Base-by-base conservation (phyloP, 305 asterid species). In the Fraxinus sp. region DNA sequence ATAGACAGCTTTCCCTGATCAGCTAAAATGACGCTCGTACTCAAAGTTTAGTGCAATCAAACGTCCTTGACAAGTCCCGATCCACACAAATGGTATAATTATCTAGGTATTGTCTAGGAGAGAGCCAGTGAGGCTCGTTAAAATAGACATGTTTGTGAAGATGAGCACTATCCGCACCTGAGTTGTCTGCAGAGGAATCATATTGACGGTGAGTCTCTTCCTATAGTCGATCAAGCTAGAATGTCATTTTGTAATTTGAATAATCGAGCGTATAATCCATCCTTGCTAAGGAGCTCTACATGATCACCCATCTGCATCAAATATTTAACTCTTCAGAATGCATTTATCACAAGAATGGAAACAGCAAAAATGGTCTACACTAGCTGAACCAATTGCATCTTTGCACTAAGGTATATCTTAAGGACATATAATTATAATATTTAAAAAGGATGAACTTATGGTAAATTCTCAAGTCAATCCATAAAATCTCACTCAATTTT, bases 301-400 rank as follows among this genome's bases (percentile, higher is more conserved):
- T 77, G 80, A 33, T 77, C 16, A 77, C 80, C 80, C 39, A 77
- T 77, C 80, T 77, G 71, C 64, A 39, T 75, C 37, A 68, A 26
- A 22, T 26, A 68, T 68, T 7, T 62, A 62, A 6, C 74, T 28
- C 36, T 68, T 68, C 30, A 68, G 36, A 22, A 68, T 24, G 74
- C 74, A 26, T 68, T 68, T 68, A 24, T 68, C 13, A 26, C n/a
- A 10, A 68, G 36, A 68, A 10, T 9, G 35, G 37, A 9, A 68
- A 11, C n/a, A 24, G 36, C 74, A 1, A 62, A 59, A 18, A n/a
- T 59, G 30, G 70, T 20, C 13, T 20, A 59, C 70, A 20, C 9
- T n/a, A 20, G 30, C 30, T 20, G 13, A 59, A 59, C 70, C 30
- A 59, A 22, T 26, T 24, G 26, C 7, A 26, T 66, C 36, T 24